Evolutionary conservation across 1,139 yeast species (phyloP).

Genomic region (Debaryomyces udenii): DNA sequence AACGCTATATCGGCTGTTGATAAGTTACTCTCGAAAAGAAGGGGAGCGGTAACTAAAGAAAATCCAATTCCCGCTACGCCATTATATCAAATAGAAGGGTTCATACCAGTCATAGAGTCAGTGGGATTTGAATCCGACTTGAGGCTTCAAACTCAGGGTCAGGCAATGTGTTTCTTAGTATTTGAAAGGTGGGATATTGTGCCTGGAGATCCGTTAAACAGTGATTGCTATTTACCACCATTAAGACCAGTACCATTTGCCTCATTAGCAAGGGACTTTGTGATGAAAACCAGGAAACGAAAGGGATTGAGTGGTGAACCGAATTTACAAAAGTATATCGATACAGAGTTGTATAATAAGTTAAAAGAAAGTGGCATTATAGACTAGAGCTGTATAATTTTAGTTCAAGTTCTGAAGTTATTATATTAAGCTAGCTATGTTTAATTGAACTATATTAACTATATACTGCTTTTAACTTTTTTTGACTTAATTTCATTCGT

Average conservation of each 20-base stretch:
- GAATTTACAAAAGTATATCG: conserved; percentile 68
- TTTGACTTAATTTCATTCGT: too few relatives aligned
- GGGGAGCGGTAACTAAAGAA: conserved; percentile 57
- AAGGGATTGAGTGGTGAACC: conserved; percentile 88
- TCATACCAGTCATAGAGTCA: conserved; percentile 86
- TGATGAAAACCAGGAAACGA: conserved; percentile 83
- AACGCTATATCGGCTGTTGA: conserved; percentile 48
- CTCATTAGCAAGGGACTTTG: conserved; percentile 84
- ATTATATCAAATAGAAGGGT: conserved; percentile 61
- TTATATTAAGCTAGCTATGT: conserved; percentile 1
- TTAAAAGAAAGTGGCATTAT: conserved; percentile 51
- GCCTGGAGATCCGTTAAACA: conserved; percentile 91
- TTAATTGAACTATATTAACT: conserved; percentile 9
- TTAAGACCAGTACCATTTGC: conserved; percentile 72
- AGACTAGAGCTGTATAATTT: conserved; percentile 5
- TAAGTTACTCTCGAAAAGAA: conserved; percentile 58
- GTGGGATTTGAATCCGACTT: conserved; percentile 88
- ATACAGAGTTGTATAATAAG: conserved; percentile 56
- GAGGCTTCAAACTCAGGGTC: conserved; percentile 75
- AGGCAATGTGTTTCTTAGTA: conserved; percentile 67
- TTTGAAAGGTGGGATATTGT: conserved; percentile 77
- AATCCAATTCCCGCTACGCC: conserved; percentile 76
- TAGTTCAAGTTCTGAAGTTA: too few relatives aligned
- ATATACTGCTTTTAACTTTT: conserved; percentile 4
- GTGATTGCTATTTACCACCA: conserved; percentile 60